phyloP scores from a whole-genome alignment of 1,284 basidiomycete genomes.

The Trametes polyzona region DNA sequence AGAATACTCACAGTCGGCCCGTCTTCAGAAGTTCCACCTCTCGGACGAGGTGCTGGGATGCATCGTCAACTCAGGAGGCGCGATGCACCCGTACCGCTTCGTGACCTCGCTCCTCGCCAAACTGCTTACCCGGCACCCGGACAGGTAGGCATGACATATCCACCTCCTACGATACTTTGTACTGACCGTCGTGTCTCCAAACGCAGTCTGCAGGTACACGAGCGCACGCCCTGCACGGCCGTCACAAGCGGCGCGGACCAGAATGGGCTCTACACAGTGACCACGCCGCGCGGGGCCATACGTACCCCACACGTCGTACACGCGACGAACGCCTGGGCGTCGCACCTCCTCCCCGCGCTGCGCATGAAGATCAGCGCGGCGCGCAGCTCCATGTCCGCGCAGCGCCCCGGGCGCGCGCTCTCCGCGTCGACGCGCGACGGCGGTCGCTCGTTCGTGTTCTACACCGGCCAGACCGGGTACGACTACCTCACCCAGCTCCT shows the following conservation, averaged over 20 bases:
- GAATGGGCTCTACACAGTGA: slow-evolving; percentile 43
- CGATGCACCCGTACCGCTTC: slow-evolving; percentile 50
- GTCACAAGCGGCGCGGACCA: slow-evolving; percentile 32
- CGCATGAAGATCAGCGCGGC: slow-evolving; percentile 54
- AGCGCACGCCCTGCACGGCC: slow-evolving; percentile 45
- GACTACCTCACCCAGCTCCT: slow-evolving; percentile 79
- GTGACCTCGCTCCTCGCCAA: slow-evolving; percentile 48
- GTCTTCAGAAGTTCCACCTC: slow-evolving; percentile 42
- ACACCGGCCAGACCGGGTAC: slow-evolving; percentile 50
- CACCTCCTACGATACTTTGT: neutral
- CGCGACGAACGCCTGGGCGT: slow-evolving; percentile 79
- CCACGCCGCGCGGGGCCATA: slow-evolving; percentile 60
- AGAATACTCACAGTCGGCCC: neutral
- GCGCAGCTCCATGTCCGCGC: slow-evolving; percentile 70
- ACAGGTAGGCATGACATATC: slow-evolving; percentile 35
- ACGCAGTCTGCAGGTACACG: slow-evolving; percentile 44
- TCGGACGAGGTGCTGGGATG: slow-evolving; percentile 42
- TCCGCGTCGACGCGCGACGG: slow-evolving; percentile 36
- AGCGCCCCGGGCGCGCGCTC: slow-evolving; percentile 50
- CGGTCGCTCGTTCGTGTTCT: slow-evolving; percentile 61
- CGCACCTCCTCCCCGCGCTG: slow-evolving; percentile 58
- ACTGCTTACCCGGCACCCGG: slow-evolving; percentile 39
- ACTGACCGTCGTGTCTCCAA: neutral
- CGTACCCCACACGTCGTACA: slow-evolving; percentile 68
- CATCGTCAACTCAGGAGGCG: slow-evolving; percentile 44